These are phyloP conservation scores for Psilocybe mexicana DNA, from an alignment of 1,284 basidiomycete species.

Conservation along the genomic window DNA sequence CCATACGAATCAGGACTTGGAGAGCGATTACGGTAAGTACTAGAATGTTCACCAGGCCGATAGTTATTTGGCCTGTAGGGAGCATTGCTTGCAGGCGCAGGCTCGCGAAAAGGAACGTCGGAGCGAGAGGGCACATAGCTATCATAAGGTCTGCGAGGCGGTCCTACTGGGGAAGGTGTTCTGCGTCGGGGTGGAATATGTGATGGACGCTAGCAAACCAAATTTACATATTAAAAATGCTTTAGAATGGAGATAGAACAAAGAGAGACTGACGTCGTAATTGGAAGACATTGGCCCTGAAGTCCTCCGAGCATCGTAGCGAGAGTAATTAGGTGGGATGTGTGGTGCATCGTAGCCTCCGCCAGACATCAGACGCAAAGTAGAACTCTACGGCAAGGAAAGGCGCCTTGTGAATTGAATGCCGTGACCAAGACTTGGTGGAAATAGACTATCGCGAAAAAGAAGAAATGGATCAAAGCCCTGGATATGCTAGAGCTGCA, in stretches of 20 bases:
- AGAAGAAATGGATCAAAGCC: neutral
- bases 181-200: conserved; percentile 37
- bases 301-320: conserved; percentile 32
- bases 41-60: conserved; percentile 37
- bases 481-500: conserved; percentile 3
- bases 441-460: conserved; percentile 7
- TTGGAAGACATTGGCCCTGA: conserved; percentile 29
- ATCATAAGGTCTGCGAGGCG: conserved; percentile 48
- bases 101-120: conserved; percentile 39
- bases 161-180: conserved; percentile 45
- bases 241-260: conserved; percentile 3
- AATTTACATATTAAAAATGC: conserved; percentile 11
- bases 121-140: conserved; percentile 46
- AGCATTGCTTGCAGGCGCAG: conserved; percentile 28
- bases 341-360: conserved; percentile 38
- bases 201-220: conserved; percentile 29
- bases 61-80: conserved; percentile 38
- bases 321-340: conserved; percentile 28
- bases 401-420: conserved; percentile 11
- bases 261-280: conserved; percentile 38
- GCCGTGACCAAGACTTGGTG: conserved; percentile 13
- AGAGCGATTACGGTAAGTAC: conserved; percentile 44
- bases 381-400: conserved; percentile 12
- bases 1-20: conserved; percentile 53
- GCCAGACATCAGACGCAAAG: conserved; percentile 36